Percentiles rank a stretch among this genome's conserved stretches.
phyloP scores from a whole-genome alignment of 257 asterid species.

The Parsonsia alboflavescens region DNA sequence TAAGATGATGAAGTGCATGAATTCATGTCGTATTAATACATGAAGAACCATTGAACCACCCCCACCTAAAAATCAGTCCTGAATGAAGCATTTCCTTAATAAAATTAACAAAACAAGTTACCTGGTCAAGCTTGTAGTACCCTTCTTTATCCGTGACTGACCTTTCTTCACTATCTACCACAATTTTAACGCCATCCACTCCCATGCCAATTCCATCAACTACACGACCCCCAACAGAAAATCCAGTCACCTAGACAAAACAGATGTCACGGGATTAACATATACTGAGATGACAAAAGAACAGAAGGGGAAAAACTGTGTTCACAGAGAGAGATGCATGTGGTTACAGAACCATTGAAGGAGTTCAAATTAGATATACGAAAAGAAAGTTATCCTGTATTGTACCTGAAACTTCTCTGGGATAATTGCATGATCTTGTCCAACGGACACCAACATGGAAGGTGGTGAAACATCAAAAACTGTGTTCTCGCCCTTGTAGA shows the following conservation, averaged over 20 bases:
- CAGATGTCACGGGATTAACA: constrained; percentile 8
- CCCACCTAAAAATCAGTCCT: neutral
- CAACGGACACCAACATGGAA: constrained; percentile 61
- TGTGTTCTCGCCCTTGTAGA: constrained; percentile 96
- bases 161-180: constrained; percentile 83
- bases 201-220: constrained; percentile 80
- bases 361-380: neutral
- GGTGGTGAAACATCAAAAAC: constrained; percentile 97
- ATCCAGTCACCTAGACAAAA: constrained; percentile 82
- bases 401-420: constrained; percentile 83
- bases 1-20: neutral
- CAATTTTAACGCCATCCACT: constrained; percentile 58
- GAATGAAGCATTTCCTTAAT: constrained; percentile 1
- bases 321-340: neutral
- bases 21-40: neutral
- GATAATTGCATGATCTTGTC: constrained; percentile 65
- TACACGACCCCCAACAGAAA: constrained; percentile 98
- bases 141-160: constrained; percentile 79
- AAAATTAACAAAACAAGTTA: constrained; percentile 23
- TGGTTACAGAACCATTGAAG: neutral
- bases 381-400: neutral
- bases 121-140: constrained; percentile 97
- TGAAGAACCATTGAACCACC: neutral
- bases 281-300: neutral
- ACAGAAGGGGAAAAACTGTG: neutral